Conservation (phyloP, 2,329 filamentous ascomycete species). For the Exophiala lecanii-corni region DNA sequence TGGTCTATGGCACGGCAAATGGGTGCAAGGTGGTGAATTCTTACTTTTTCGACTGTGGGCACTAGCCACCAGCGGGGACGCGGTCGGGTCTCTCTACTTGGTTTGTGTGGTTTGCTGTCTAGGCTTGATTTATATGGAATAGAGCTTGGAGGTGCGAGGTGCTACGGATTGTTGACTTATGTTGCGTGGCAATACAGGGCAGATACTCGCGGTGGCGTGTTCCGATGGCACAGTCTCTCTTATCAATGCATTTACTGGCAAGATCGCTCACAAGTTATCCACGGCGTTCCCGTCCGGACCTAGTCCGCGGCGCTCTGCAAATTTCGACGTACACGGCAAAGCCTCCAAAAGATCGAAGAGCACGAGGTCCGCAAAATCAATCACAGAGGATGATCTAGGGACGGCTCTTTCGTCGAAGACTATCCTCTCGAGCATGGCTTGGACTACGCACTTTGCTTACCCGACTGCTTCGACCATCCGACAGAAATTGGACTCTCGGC, state of each 20-base stretch:
- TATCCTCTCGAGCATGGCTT: conserved; percentile 36
- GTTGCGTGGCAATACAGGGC: conserved; percentile 53
- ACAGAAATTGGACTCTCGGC: conserved; percentile 32
- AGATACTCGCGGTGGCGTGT: conserved; percentile 77
- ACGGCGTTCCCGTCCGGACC: conserved; percentile 4
- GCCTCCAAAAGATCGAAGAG: background rate
- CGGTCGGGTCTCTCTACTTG: too few species aligned
- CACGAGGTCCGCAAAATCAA: background rate
- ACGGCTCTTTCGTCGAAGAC: background rate
- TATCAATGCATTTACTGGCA: conserved; percentile 74
- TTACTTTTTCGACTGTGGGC: too few species aligned
- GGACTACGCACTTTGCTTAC: conserved; percentile 53
- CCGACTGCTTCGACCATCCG: conserved; percentile 37
- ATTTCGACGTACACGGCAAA: background rate
- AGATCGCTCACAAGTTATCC: conserved; percentile 60
- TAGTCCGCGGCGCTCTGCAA: background rate
- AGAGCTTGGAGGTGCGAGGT: too few species aligned
- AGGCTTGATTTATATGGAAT: too few species aligned
- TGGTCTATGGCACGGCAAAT: too few species aligned
- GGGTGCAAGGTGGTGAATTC: too few species aligned
- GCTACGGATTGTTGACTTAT: too few species aligned
- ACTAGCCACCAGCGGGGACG: too few species aligned
- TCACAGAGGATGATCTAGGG: too few species aligned
- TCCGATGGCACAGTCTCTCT: conserved; percentile 74
- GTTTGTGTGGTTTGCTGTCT: too few species aligned